Percentiles rank a stretch among this genome's conserved stretches.
These are phyloP conservation scores for Byssochlamys sp. DNA, from an alignment of 2,329 filamentous ascomycete species.

Conservation along the genomic window DNA sequence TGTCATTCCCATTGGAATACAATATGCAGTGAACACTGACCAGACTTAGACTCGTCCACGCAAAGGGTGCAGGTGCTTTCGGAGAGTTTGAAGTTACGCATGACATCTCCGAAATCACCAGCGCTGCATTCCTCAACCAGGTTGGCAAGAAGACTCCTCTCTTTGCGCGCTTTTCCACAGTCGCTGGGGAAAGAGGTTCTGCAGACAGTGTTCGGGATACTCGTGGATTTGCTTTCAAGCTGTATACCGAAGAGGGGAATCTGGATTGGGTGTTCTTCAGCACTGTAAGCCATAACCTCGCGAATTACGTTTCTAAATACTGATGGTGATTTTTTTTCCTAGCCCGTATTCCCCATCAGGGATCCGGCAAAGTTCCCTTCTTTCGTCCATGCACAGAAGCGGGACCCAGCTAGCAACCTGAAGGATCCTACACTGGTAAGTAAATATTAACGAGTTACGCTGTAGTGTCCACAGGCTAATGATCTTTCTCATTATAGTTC, in stretches of 20 bases:
- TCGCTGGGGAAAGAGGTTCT: slow-evolving; percentile 60
- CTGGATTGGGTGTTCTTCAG: slow-evolving; percentile 27
- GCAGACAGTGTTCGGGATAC: slow-evolving; percentile 63
- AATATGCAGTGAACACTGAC: background rate
- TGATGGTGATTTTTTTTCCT: background rate
- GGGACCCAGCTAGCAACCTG: slow-evolving; percentile 19
- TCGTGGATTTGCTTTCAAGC: slow-evolving; percentile 59
- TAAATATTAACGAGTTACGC: background rate
- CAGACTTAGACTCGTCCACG: slow-evolving; percentile 45
- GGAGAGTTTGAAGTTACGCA: slow-evolving; percentile 61
- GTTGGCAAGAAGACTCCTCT: slow-evolving; percentile 53
- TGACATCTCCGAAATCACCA: slow-evolving; percentile 58
- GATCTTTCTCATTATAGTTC: background rate
- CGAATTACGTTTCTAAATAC: slow-evolving; percentile 25
- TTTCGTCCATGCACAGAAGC: slow-evolving; percentile 33
- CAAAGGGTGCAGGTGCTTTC: slow-evolving; percentile 57
- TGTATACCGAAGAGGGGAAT: slow-evolving; percentile 66
- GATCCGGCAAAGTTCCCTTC: slow-evolving; percentile 34
- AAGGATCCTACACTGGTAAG: slow-evolving; percentile 5
- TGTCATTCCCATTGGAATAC: slow-evolving; percentile 13
- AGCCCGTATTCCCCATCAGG: slow-evolving; percentile 33
- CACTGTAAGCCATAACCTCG: slow-evolving; percentile 20
- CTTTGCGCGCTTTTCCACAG: slow-evolving; percentile 66
- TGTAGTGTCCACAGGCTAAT: background rate
- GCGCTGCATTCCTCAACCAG: slow-evolving; percentile 52